These are phyloP conservation scores for Mycena amicta DNA, from an alignment of 768 basidiomycete species.

Conservation along the genomic window DNA sequence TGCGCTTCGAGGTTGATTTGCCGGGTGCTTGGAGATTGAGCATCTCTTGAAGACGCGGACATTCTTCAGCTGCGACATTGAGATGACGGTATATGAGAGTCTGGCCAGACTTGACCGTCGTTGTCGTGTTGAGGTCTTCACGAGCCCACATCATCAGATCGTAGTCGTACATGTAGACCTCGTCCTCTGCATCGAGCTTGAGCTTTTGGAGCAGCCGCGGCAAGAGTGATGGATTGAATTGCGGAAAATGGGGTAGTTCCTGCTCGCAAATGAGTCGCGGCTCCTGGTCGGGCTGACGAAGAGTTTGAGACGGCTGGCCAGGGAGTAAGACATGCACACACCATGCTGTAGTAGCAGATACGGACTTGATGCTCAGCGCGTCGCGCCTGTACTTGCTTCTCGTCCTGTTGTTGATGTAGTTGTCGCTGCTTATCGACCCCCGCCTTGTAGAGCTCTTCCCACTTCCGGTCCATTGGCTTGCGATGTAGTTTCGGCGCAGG, in stretches of 20 bases:
- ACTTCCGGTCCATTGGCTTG: background rate
- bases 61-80: background rate
- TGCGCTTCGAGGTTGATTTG: background rate
- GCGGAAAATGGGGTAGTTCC: background rate
- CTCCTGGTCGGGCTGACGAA: background rate
- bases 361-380: background rate
- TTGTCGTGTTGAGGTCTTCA: conserved; percentile 3
- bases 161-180: conserved; percentile 6
- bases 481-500: conserved; percentile 1
- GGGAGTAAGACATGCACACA: background rate
- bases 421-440: background rate
- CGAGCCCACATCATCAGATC: background rate
- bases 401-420: background rate
- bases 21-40: background rate
- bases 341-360: conserved; percentile 1
- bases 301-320: background rate
- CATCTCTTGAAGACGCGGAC: conserved; percentile 2
- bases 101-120: background rate
- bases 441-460: background rate
- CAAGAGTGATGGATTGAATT: background rate
- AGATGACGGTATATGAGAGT: conserved; percentile 1
- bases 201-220: conserved; percentile 1
- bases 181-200: background rate
- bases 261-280: conserved; percentile 3
- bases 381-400: background rate